Evolutionary conservation across 805 yeast genomes (phyloP), one percentile per base, ranked within the genome.

Genomic region (Candida insectorum): DNA sequence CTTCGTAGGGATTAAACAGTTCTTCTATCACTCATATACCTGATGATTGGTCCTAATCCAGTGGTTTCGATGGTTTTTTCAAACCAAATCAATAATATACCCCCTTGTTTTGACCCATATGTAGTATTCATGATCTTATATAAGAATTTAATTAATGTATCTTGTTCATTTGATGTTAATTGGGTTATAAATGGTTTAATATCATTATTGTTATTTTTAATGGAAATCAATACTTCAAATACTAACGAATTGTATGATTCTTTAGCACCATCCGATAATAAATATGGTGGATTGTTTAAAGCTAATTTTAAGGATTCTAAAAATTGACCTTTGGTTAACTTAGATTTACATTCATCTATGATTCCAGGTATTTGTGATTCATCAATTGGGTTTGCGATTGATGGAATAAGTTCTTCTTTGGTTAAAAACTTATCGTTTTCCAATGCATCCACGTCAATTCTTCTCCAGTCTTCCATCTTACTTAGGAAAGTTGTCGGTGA

Each of bases 371-470:
- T 62, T 29, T 83, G 86, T 24, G 66, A 54, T 21, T 51, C 50
- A 4, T 72, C 32, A 3, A 43, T 15, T 56, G 56, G 24, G 69
- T 62, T 33, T 6, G 74, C 73, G 26, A 70, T 59, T 43, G 73
- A 69, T 9, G 81, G 80, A 14, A 73, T 60, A 49, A 85, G 69
- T 32, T 85, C 91, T 45, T 73, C 77, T 28, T 71, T 69, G 20
- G 81, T 69, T 42, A 85, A 59, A 49, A 77, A 79, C 47, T 73
- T 75, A 29, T 89, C 96, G 3, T 95, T 85, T 53, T 89, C 96
- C 45, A 79, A 79, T 12, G 87, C 85, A 60, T 93, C 97, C 34
- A 93, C 80, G 58, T 93, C 96, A 48, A 91, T 86, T 73, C 93
- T 79, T 75, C 98, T 83, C 95, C 95, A 85, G 54, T 82, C 88